Evolutionary conservation across 768 basidiomycete genomes (phyloP), one percentile per base, ranked within the genome.

Genomic region (Ramaria sp.): DNA sequence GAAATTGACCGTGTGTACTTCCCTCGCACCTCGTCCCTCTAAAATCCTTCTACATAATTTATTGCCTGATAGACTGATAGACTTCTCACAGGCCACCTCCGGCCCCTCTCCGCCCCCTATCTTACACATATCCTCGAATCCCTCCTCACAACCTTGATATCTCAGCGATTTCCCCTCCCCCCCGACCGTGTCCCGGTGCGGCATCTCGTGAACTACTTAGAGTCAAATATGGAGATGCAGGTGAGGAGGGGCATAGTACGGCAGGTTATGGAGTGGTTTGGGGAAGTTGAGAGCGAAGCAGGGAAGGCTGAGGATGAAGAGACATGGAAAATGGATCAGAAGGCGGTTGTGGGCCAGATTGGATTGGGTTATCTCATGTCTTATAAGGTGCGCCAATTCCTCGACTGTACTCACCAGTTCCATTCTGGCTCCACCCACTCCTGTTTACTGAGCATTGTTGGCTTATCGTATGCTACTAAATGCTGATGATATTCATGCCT

Each of bases 241-340:
- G 8, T 34, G 32, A 13, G 32, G 32, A 68, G 77, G 6, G 64
- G 70, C 1, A 76, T 92, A 27, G 75, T 80, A 7, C 68, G 64
- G 6, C 88, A 91, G 63, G 74, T 92, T 25, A 79, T 96, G 72
- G 64, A 69, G 0, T 94, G 94, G 84, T 97, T 95, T 60, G 92
- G 91, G 8, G 52, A 22, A 13, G 57, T 52, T 12, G 32, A 34
- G 32, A 34, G 32, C 32, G 32, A 34, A 13, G 32, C 32, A 8
- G 32, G 8, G 13, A 13, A 34, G 8, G 60, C 56, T 18, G 64
- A 48, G 67, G 39, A 38, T 15, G 71, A 71, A 16, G 78, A 71
- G 3, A 67, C 66, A 41, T 93, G 91, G 89, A 73, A 64, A 39
- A 78, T 87, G 75, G 75, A 92, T 53, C 72, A 75, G 30, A 66